Evolutionary conservation across 345 rosid species (phyloP), one percentile per base, ranked within the genome.

Genomic region (Dipteronia sinensis): DNA sequence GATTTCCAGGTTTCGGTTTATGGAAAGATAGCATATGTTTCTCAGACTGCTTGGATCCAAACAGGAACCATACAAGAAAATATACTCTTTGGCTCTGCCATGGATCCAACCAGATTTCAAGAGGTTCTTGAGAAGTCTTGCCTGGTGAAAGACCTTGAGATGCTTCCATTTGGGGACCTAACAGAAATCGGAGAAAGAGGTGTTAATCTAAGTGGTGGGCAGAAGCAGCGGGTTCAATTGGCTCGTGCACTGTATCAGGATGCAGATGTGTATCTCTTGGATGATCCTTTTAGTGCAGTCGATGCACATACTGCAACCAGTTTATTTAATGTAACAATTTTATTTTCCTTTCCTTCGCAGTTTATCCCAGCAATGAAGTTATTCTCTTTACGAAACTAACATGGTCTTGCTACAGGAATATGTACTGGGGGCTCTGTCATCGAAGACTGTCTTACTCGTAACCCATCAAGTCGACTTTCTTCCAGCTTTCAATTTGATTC

Each of bases 391-490:
- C 10, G 38, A 56, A 79, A n/a, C 72, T 71, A 13, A 58, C 15
- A 11, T 42, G 20, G 20, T 13, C n/a, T 68, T 51, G 34, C 71
- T 66, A 7, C 89, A 90, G 93, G 90, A 86, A 20, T 85, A 81
- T 81, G 85, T 88, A 46, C 81, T 83, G 73, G 84, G 71, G 84
- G 89, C 89, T 72, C 75, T 88, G 31, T 64, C 84, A 9, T 67
- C 38, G 71, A 90, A 90, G 86, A 87, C 89, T 8, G 90, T 88
- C 59, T 29, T 90, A 67, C 89, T 87, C 5, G 90, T 88, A 22
- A 88, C 90, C 4, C 91, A 86, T 70, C 93, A 85, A 86, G 86
- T 90, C 10, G 90, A 88, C 73, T 90, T 88, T 78, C 89, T 90
- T 68, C 88, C 86, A 17, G 82, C 84, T 40, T 85, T 88, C 58